Evolutionary conservation across 2,329 filamentous ascomycete species (phyloP).

Genomic region (Alternaria atra): DNA sequence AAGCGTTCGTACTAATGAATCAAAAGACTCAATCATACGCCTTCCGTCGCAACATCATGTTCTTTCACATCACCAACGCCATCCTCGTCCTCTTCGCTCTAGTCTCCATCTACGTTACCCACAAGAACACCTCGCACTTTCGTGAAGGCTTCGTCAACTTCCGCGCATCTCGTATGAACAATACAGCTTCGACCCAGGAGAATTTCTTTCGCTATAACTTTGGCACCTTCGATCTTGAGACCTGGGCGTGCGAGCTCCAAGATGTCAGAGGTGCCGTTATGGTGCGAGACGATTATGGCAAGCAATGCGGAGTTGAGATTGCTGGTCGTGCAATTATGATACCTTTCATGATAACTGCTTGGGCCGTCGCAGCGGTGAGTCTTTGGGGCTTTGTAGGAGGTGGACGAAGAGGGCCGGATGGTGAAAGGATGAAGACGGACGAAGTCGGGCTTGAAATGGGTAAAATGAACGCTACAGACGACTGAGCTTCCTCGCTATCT

Average conservation of each 20-base stretch:
- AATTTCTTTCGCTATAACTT: constrained; percentile 40
- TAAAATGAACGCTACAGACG: constrained; percentile 32
- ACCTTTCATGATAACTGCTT: constrained; percentile 37
- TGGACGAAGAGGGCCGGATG: constrained; percentile 25
- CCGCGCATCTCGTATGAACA: constrained; percentile 28
- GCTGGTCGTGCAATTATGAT: constrained; percentile 43
- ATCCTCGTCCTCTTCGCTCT: constrained; percentile 44
- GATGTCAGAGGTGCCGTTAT: constrained; percentile 29
- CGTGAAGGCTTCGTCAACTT: constrained; percentile 35
- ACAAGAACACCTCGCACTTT: constrained; percentile 43
- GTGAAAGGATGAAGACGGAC: constrained; percentile 39
- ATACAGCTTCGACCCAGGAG: constrained; percentile 14
- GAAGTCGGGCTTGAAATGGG: constrained; percentile 42
- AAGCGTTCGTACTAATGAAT: not conserved
- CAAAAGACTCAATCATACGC: constrained; percentile 40
- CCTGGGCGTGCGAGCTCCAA: constrained; percentile 46
- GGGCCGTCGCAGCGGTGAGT: constrained; percentile 27
- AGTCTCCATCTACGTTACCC: constrained; percentile 42
- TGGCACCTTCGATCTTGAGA: constrained; percentile 49
- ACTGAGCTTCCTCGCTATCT: not conserved
- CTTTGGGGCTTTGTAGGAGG: constrained; percentile 38
- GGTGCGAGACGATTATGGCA: constrained; percentile 39
- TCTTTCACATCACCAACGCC: constrained; percentile 42
- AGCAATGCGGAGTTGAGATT: constrained; percentile 41
- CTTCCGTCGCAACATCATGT: constrained; percentile 48